A percentile compares a stretch with the other conserved stretches of the same genome.
phyloP scores from a whole-genome alignment of 2,329 filamentous ascomycete genomes.

The Curvularia hawaiiensis region DNA sequence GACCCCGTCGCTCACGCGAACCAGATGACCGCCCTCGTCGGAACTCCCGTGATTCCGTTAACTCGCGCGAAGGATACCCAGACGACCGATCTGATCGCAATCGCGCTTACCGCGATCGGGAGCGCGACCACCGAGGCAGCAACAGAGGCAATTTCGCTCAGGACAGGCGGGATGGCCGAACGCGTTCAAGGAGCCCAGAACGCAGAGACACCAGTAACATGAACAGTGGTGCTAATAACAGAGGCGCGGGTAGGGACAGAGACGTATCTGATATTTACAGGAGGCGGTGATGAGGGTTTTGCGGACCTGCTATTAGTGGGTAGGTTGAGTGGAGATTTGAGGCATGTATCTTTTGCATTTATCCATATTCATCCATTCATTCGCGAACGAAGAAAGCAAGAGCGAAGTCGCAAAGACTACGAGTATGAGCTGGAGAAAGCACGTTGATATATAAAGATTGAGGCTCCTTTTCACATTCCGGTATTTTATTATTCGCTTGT shows the following conservation, averaged over 20 bases:
- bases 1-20: constrained; percentile 41
- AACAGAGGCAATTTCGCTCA: constrained; percentile 34
- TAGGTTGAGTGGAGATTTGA: not conserved
- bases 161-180: constrained; percentile 39
- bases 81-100: constrained; percentile 38
- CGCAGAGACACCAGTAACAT: constrained; percentile 29
- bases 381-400: no score
- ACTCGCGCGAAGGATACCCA: constrained; percentile 40
- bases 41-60: constrained; percentile 42
- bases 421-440: no score
- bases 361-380: not conserved
- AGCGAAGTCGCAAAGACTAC: no score
- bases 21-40: constrained; percentile 42
- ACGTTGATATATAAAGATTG: no score
- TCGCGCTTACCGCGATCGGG: constrained; percentile 26
- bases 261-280: constrained; percentile 38
- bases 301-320: no score
- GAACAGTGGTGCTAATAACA: constrained; percentile 13
- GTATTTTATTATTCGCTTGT: no score
- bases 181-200: constrained; percentile 45
- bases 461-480: no score
- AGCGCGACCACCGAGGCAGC: constrained; percentile 26
- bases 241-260: constrained; percentile 25
- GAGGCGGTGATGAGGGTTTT: constrained; percentile 9
- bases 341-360: not conserved